Conservation (phyloP, 495 filamentous ascomycete genomes). For the Collariella sp. region DNA sequence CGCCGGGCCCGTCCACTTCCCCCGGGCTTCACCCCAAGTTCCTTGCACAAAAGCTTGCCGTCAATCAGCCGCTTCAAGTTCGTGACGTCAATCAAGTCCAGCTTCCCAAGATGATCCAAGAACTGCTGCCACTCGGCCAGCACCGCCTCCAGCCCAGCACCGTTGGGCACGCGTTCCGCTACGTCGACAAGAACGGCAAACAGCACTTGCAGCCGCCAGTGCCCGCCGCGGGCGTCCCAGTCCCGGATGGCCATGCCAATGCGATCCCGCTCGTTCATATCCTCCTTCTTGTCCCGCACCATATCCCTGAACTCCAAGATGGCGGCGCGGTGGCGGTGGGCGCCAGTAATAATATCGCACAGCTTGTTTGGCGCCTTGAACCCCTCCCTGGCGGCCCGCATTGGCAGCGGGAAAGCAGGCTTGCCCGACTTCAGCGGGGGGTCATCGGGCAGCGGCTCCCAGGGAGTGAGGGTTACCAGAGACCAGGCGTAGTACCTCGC, state of each 20-base stretch:
- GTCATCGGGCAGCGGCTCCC: slow-evolving; percentile 49
- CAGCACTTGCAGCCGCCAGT: slow-evolving; percentile 70
- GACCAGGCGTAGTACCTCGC: slow-evolving; percentile 66
- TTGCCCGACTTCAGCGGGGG: slow-evolving; percentile 31
- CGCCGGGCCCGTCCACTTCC: slow-evolving; percentile 71
- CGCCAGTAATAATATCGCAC: slow-evolving; percentile 52
- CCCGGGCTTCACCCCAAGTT: slow-evolving; percentile 52
- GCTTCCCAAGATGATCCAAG: slow-evolving; percentile 43
- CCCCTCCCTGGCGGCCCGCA: slow-evolving; percentile 61
- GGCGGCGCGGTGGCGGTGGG: slow-evolving; percentile 48
- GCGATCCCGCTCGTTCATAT: slow-evolving; percentile 30
- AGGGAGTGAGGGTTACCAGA: slow-evolving; percentile 66
- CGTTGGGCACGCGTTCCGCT: slow-evolving; percentile 28
- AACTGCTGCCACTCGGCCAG: slow-evolving; percentile 47
- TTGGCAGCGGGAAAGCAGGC: slow-evolving; percentile 41
- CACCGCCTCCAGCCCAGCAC: slow-evolving; percentile 22
- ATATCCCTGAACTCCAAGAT: slow-evolving; percentile 53
- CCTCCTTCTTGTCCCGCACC: slow-evolving; percentile 32
- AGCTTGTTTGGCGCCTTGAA: slow-evolving; percentile 71
- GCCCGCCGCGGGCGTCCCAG: slow-evolving; percentile 53
- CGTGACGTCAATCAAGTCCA: slow-evolving; percentile 44
- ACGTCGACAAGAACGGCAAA: slow-evolving; percentile 62
- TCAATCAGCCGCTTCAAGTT: slow-evolving; percentile 53
- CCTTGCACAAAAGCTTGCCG: slow-evolving; percentile 55
- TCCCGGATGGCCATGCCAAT: slow-evolving; percentile 71